Conservation (phyloP, 2,329 filamentous ascomycete genomes). For the Nannizzia gypsea region DNA sequence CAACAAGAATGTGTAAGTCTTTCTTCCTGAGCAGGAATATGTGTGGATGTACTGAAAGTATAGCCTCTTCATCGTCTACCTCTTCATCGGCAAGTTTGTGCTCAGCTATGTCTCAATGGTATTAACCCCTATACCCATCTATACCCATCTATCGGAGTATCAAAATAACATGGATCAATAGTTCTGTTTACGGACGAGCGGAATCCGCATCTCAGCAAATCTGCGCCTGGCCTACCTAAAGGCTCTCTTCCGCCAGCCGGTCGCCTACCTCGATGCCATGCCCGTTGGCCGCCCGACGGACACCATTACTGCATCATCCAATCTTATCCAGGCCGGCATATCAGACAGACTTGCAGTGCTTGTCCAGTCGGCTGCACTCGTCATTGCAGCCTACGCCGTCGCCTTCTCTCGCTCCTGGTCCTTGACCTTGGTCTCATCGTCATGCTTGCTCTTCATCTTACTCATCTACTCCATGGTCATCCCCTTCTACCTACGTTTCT, state of each 20-base stretch:
- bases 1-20: conserved; percentile 28
- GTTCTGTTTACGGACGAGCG: conserved; percentile 40
- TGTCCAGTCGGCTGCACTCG: conserved; percentile 31
- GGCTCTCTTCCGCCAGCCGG: conserved; percentile 39
- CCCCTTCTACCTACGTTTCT: conserved; percentile 24
- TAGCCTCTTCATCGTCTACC: conserved; percentile 47
- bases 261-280: conserved; percentile 40
- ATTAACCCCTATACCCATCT: conserved; percentile 5
- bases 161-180: conserved; percentile 11
- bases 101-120: conserved; percentile 47
- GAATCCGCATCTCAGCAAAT: conserved; percentile 40
- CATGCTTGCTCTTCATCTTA: conserved; percentile 35
- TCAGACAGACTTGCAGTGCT: conserved; percentile 40
- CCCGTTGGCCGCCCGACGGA: conserved; percentile 41
- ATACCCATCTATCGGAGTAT: neutral
- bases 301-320: conserved; percentile 42
- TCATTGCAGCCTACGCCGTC: conserved; percentile 39
- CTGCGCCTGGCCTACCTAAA: conserved; percentile 41
- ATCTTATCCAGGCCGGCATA: conserved; percentile 44
- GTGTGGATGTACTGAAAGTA: neutral
- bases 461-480: conserved; percentile 23
- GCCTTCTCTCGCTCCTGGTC: conserved; percentile 43
- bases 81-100: conserved; percentile 45
- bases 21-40: neutral
- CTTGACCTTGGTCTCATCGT: conserved; percentile 41